A percentile compares a stretch with the other conserved stretches of the same genome.
These are phyloP conservation scores for Entomortierella chlamydospora DNA, from an alignment of 192 early-diverging fungal genomes.

Conservation along the genomic window DNA sequence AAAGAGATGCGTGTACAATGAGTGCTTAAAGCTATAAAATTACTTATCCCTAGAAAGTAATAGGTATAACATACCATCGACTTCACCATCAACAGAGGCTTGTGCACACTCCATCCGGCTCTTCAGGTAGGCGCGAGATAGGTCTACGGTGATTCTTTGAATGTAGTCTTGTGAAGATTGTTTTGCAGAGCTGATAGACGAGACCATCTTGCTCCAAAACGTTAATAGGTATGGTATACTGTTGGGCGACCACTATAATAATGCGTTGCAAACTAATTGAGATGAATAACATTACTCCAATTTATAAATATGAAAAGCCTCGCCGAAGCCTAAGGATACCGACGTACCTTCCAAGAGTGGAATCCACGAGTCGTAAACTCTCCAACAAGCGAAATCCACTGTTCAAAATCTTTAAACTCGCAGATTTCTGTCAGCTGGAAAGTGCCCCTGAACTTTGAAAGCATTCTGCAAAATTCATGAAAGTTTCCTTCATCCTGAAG, in stretches of 20 bases:
- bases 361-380: slow-evolving; percentile 76
- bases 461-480: slow-evolving; percentile 87
- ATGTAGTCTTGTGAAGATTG: slow-evolving; percentile 30
- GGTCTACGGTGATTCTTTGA: slow-evolving; percentile 50
- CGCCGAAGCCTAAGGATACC: too few relatives aligned
- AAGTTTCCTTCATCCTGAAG: slow-evolving; percentile 83
- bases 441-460: slow-evolving; percentile 84
- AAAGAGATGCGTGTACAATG: background rate
- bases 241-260: slow-evolving; percentile 75
- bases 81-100: slow-evolving; percentile 60
- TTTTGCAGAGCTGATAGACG: slow-evolving; percentile 51
- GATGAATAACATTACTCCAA: too few relatives aligned
- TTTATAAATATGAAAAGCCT: too few relatives aligned
- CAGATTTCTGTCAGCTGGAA: slow-evolving; percentile 86
- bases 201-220: slow-evolving; percentile 89
- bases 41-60: too few relatives aligned
- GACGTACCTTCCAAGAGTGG: slow-evolving; percentile 68
- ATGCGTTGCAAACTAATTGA: too few relatives aligned
- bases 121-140: slow-evolving; percentile 60
- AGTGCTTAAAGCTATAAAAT: background rate
- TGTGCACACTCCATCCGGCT: slow-evolving; percentile 66
- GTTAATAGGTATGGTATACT: slow-evolving; percentile 79
- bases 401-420: slow-evolving; percentile 73
- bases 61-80: too few relatives aligned
- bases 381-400: slow-evolving; percentile 73